Evolutionary conservation across 2,329 filamentous ascomycete genomes (phyloP).

Genomic region (Ceratocystis ficicola): DNA sequence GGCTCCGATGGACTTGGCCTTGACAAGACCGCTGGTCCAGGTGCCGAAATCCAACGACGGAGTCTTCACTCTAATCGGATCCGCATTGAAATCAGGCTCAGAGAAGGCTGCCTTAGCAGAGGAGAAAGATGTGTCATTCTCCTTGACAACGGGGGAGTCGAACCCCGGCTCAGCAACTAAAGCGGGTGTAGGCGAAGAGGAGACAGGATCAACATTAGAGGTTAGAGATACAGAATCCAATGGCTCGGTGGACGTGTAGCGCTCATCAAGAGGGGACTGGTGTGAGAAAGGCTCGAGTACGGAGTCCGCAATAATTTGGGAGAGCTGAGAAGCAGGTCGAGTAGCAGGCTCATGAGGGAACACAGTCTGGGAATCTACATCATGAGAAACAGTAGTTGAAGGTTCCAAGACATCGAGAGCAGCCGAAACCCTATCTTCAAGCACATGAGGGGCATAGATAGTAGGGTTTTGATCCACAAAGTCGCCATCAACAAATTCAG

Average conservation of each 20-base stretch:
- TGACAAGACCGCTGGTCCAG: not conserved
- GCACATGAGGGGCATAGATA: not conserved
- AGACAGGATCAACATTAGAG: not conserved
- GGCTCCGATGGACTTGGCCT: not conserved
- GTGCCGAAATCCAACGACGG: conserved; percentile 14
- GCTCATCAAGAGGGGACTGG: not conserved
- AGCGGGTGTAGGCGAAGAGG: not conserved
- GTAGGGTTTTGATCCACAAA: not conserved
- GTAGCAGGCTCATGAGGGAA: not conserved
- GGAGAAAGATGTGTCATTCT: not conserved
- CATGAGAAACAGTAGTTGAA: not conserved
- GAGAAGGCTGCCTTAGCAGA: not conserved
- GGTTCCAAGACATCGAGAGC: not conserved
- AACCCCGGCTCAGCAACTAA: not conserved
- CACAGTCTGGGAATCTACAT: not conserved
- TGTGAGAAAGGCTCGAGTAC: not conserved
- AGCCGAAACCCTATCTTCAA: not conserved
- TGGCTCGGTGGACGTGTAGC: not conserved
- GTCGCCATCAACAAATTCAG: not conserved
- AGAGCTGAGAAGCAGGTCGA: not conserved
- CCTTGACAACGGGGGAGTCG: conserved; percentile 10
- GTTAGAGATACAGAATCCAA: not conserved
- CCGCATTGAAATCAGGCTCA: conserved; percentile 12
- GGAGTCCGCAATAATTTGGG: not conserved
- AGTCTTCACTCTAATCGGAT: conserved; percentile 11